Percentiles rank a stretch among this genome's conserved stretches.
phyloP scores from a whole-genome alignment of 257 asterid genomes.

The Scutellaria minor region DNA sequence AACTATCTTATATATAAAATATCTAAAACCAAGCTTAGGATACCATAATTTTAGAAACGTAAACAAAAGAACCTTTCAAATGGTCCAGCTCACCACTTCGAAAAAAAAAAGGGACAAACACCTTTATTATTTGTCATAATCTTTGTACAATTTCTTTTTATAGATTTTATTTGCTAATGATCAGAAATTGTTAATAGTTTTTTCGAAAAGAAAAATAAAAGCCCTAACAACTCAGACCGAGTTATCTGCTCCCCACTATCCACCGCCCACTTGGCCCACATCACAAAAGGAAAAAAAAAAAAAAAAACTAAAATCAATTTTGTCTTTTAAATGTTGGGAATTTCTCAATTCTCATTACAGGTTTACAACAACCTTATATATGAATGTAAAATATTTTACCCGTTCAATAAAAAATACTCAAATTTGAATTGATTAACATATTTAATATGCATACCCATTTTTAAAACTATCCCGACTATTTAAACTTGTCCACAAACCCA shows the following conservation, averaged over 20 bases:
- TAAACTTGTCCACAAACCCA: too few relatives aligned
- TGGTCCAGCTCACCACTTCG: slow-evolving; percentile 1
- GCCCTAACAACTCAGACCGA: slow-evolving; percentile 16
- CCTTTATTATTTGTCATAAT: background rate
- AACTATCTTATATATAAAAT: background rate
- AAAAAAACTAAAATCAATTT: background rate
- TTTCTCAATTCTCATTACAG: too few relatives aligned
- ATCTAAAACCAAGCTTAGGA: background rate
- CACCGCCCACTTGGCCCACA: slow-evolving; percentile 33
- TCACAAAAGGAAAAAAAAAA: background rate
- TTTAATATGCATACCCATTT: too few relatives aligned
- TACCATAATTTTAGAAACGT: background rate
- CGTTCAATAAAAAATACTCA: too few relatives aligned
- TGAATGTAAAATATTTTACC: too few relatives aligned
- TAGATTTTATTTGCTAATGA: background rate
- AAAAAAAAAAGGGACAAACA: slow-evolving; percentile 9
- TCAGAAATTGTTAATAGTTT: background rate
- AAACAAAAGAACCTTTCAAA: background rate
- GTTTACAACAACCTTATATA: too few relatives aligned
- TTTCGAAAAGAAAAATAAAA: background rate
- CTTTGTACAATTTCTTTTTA: background rate
- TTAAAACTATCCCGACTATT: too few relatives aligned
- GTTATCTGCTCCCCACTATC: slow-evolving; percentile 32
- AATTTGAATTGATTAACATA: too few relatives aligned
- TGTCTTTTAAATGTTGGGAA: too few relatives aligned